Conservation (phyloP, 345 rosid species). For the Odontarrhena argentea region DNA sequence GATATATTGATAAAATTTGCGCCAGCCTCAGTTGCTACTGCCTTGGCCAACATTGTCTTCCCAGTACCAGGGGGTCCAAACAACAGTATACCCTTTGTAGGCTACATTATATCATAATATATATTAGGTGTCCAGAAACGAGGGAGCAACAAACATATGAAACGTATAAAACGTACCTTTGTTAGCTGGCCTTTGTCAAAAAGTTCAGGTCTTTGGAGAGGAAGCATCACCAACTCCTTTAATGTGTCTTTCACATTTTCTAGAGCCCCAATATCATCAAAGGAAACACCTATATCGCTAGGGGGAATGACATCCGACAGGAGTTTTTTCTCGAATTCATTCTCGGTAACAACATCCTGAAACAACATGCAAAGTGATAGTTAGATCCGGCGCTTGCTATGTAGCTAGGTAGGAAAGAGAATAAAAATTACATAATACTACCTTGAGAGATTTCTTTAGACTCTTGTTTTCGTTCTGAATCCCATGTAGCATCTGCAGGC, state of each 20-base stretch:
- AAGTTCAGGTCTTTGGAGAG: slow-evolving; percentile 97
- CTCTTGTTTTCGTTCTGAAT: slow-evolving; percentile 73
- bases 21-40: slow-evolving; percentile 98
- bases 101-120: slow-evolving; percentile 50
- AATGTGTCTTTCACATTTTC: slow-evolving; percentile 98
- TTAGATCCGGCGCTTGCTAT: neutral
- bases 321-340: slow-evolving; percentile 98
- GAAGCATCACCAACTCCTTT: slow-evolving; percentile 99
- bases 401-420: slow-evolving; percentile 17
- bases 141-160: slow-evolving; percentile 14
- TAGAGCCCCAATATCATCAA: slow-evolving; percentile 96
- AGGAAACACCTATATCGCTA: slow-evolving; percentile 89
- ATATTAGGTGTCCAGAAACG: slow-evolving; percentile 4
- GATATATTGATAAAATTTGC: slow-evolving; percentile 99
- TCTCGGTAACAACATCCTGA: slow-evolving; percentile 97
- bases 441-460: slow-evolving; percentile 83
- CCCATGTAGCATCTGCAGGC: slow-evolving; percentile 68
- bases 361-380: slow-evolving; percentile 21
- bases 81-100: slow-evolving; percentile 93
- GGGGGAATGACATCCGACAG: slow-evolving; percentile 97
- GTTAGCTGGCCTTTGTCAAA: slow-evolving; percentile 98
- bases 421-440: slow-evolving; percentile 31
- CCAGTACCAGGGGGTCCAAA: slow-evolving; percentile 99
- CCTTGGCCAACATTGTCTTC: slow-evolving; percentile 99
- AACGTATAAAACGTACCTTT: slow-evolving; percentile 54